These are phyloP conservation scores for Phytophthora megakarya DNA, from an alignment of 352 stramenopile species.

Conservation along the genomic window DNA sequence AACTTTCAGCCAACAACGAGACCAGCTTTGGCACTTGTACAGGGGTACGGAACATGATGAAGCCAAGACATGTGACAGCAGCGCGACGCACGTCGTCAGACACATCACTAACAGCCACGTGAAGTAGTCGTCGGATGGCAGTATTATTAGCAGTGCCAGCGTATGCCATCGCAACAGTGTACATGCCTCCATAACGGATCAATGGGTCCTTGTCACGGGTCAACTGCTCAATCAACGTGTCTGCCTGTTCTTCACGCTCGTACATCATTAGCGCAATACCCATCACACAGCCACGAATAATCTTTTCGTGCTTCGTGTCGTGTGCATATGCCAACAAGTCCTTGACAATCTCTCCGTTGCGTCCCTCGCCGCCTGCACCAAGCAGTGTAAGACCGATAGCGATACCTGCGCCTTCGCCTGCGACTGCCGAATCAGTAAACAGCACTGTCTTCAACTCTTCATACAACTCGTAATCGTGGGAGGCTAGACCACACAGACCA, in stretches of 20 bases:
- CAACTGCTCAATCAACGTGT: constrained; percentile 97
- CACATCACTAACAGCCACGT: constrained; percentile 98
- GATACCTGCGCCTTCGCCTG: constrained; percentile 96
- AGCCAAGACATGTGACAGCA: constrained; percentile 96
- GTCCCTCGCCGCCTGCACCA: constrained; percentile 90
- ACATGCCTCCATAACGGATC: constrained; percentile 98
- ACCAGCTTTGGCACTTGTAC: constrained; percentile 94
- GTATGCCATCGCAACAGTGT: constrained; percentile 97
- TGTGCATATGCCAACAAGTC: constrained; percentile 98
- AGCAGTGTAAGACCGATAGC: constrained; percentile 98
- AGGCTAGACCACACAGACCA: constrained; percentile 95
- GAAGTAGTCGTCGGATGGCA: constrained; percentile 96
- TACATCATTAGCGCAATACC: constrained; percentile 99
- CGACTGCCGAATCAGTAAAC: constrained; percentile 98
- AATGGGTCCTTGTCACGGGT: constrained; percentile 97
- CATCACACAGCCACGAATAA: constrained; percentile 98
- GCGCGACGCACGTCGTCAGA: constrained; percentile 98
- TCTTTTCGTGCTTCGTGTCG: constrained; percentile 99
- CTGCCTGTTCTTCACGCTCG: constrained; percentile 96
- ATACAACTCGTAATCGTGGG: constrained; percentile 94
- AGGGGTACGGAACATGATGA: constrained; percentile 98
- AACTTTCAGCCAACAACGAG: constrained; percentile 97
- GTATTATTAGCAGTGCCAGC: constrained; percentile 97
- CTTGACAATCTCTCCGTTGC: constrained; percentile 84
- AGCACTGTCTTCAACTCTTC: constrained; percentile 98